Conservation (phyloP, 495 filamentous ascomycete genomes). For the Talaromyces borbonicus region DNA sequence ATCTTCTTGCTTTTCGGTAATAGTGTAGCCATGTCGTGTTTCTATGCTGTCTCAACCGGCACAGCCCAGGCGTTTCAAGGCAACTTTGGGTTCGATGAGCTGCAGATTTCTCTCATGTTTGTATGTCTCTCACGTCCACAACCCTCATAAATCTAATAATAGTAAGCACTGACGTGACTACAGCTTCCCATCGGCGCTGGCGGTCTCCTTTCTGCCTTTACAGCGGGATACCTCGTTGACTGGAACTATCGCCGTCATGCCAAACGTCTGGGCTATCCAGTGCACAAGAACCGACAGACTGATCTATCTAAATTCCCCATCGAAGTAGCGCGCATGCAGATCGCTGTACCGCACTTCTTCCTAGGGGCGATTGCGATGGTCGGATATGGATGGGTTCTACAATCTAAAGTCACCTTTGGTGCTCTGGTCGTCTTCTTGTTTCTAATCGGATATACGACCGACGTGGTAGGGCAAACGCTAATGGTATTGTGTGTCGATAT, state of each 20-base stretch:
- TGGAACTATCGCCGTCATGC: conserved; percentile 47
- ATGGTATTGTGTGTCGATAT: conserved; percentile 49
- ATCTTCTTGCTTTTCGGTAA: conserved; percentile 33
- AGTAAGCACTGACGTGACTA: conserved; percentile 10
- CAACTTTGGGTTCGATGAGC: conserved; percentile 36
- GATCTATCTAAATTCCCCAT: conserved; percentile 52
- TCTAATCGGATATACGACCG: conserved; percentile 41
- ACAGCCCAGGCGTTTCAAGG: conserved; percentile 15
- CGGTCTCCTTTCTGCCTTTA: conserved; percentile 42
- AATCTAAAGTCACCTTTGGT: conserved; percentile 31
- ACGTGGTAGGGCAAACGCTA: conserved; percentile 36
- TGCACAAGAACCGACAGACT: conserved; percentile 40
- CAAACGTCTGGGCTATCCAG: conserved; percentile 31
- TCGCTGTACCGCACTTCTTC: conserved; percentile 38
- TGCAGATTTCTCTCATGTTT: conserved; percentile 21
- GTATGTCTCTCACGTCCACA: too few relatives aligned
- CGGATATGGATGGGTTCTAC: conserved; percentile 49
- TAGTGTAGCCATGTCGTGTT: conserved; percentile 38
- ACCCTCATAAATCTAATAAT: too few relatives aligned
- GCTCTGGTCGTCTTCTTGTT: conserved; percentile 46
- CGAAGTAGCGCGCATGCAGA: conserved; percentile 50
- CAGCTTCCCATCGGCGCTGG: conserved; percentile 44
- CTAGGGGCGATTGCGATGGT: conserved; percentile 31
- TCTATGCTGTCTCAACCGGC: conserved; percentile 11
- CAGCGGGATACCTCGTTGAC: conserved; percentile 47